Evolutionary conservation across 2,329 filamentous ascomycete species (phyloP), one percentile per base, ranked within the genome.

Genomic region (Hirsutella thompsonii): DNA sequence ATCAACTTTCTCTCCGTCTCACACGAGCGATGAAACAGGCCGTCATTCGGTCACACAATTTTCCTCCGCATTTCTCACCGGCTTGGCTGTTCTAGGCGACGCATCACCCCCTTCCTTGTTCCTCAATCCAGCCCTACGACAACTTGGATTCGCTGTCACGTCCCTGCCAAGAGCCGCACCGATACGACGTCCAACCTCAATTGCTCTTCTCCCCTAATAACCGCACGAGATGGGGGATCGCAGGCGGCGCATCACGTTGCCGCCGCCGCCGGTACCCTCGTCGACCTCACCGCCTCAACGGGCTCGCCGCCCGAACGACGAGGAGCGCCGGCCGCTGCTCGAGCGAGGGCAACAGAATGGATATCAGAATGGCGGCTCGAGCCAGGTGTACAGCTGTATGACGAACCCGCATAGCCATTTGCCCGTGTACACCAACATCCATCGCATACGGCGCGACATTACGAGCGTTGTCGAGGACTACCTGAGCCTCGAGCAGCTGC

Each of bases 381-480:
- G 23, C 23, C 23, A 6, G 23, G 59, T 74, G 40, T 76, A 67
- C 55, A 70, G 70, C 52, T 76, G 72, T 57, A 60, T 62, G 48
- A 56, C 72, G 14, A 75, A 80, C 51, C 66, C 72, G 23, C 76
- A 83, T 58, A 68, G 67, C 18, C 67, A 76, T 47, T 61, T 88
- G 49, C 79, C 81, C 32, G 79, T 88, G 13, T 89, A 88, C 62
- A 82, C 74, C 38, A 88, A 80, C 48, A 87, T 88, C 51, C 83
- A 88, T 58, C 71, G 80, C 45, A 78, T 81, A 55, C 70, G 76
- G 29, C 70, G 74, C 55, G 76, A 81, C 56, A 73, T 82, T 43
- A 65, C 71, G 46, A 72, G 70, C 42, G 75, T 79, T 23, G 75
- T 80, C 38, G 76, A 79, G 62, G 71, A 74, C 55, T 72, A 73